Evolutionary conservation across 495 filamentous ascomycete species (phyloP).

Genomic region (Hyaloscypha finlandica): DNA sequence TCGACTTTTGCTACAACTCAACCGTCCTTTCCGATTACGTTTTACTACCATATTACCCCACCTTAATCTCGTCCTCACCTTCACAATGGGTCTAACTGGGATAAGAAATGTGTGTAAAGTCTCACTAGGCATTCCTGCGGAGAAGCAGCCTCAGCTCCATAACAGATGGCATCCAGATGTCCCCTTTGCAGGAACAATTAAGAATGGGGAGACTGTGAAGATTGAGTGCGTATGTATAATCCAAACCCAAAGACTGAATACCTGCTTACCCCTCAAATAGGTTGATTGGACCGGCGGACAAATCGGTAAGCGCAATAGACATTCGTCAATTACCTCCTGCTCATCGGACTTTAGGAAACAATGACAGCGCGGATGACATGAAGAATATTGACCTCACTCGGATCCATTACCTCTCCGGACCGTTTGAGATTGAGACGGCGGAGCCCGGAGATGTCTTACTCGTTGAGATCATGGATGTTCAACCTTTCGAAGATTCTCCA

Average conservation of each 20-base stretch:
- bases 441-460: slow-evolving; percentile 85
- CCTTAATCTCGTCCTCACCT: neutral
- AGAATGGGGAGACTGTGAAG: slow-evolving; percentile 86
- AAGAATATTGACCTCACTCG: slow-evolving; percentile 81
- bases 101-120: slow-evolving; percentile 71
- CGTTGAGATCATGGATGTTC: slow-evolving; percentile 95
- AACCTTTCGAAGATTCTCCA: slow-evolving; percentile 81
- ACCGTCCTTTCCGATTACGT: neutral
- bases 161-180: slow-evolving; percentile 97
- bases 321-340: neutral
- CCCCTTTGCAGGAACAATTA: slow-evolving; percentile 73
- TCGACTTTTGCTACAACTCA: neutral
- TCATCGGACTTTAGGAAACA: slow-evolving; percentile 51
- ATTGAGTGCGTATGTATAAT: slow-evolving; percentile 70
- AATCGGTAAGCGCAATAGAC: slow-evolving; percentile 48
- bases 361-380: slow-evolving; percentile 88
- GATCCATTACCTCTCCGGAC: slow-evolving; percentile 87
- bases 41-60: neutral
- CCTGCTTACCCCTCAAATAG: slow-evolving; percentile 14
- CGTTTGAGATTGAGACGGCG: slow-evolving; percentile 86
- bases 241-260: neutral
- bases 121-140: slow-evolving; percentile 73
- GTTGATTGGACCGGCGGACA: slow-evolving; percentile 89
- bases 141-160: slow-evolving; percentile 74
- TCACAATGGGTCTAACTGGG: slow-evolving; percentile 54